Conservation (phyloP, 306 rosid genomes). For the Astragalus membranaceus region DNA sequence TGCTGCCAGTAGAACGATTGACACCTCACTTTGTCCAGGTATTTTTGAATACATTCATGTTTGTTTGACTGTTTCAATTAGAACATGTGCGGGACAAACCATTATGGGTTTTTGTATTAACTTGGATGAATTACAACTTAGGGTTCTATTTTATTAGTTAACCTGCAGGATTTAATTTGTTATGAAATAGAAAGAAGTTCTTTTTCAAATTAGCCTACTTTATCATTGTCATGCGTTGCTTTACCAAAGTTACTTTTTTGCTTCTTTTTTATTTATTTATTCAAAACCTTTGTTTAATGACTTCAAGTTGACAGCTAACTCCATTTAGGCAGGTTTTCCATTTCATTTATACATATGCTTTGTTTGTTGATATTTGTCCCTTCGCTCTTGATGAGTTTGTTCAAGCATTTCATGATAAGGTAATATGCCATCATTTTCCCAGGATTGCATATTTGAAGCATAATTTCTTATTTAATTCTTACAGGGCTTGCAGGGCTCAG, state of each 20-base stretch:
- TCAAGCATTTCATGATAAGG: constrained; percentile 95
- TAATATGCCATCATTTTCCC: constrained; percentile 34
- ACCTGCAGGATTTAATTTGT: constrained; percentile 1
- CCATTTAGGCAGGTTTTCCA: constrained; percentile 66
- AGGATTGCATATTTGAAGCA: constrained; percentile 5
- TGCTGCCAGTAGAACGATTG: constrained; percentile 40
- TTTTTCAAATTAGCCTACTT: not conserved
- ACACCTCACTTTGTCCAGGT: constrained; percentile 92
- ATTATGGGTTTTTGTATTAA: not conserved
- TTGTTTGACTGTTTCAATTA: constrained; percentile 9
- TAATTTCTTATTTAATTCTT: constrained; percentile 12
- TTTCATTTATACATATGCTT: constrained; percentile 80
- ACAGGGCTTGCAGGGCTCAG: no score
- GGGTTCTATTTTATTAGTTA: constrained; percentile 18
- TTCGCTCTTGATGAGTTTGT: constrained; percentile 92
- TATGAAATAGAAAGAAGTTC: not conserved
- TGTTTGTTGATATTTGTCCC: constrained; percentile 52
- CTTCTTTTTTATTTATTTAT: not conserved
- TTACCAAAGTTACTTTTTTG: not conserved
- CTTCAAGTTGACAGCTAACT: constrained; percentile 10
- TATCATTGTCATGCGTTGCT: not conserved
- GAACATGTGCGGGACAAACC: not conserved
- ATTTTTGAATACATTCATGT: not conserved
- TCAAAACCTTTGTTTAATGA: not conserved
- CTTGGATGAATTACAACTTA: not conserved